These are phyloP conservation scores for Saturnispora gosingensis DNA, from an alignment of 805 yeast genomes.

Conservation along the genomic window DNA sequence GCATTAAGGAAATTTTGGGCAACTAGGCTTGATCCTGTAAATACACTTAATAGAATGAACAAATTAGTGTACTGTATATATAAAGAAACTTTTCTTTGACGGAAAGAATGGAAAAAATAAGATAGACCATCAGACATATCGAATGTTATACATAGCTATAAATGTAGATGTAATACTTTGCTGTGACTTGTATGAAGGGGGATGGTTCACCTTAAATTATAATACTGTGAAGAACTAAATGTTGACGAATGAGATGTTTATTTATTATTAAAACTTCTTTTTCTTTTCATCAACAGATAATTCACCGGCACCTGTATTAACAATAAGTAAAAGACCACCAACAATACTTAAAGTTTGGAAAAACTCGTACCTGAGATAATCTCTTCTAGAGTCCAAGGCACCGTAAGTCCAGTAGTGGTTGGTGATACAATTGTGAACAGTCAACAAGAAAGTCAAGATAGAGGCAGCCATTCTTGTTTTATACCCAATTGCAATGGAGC, in stretches of 20 bases:
- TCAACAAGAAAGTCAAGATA: conserved; percentile 55
- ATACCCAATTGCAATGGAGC: conserved; percentile 81
- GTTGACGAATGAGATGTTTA: not conserved
- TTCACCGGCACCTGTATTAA: conserved; percentile 94
- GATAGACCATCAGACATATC: not conserved
- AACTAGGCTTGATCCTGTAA: not conserved
- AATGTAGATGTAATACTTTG: not conserved
- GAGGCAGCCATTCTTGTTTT: conserved; percentile 85
- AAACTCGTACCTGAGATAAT: conserved; percentile 82
- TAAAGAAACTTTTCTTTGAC: not conserved
- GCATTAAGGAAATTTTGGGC: conserved; percentile 31
- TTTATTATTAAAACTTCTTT: conserved; percentile 33
- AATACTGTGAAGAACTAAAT: not conserved
- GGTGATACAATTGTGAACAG: conserved; percentile 64
- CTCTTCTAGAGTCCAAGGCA: conserved; percentile 67
- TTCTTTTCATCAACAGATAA: conserved; percentile 91
- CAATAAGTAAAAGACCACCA: conserved; percentile 86
- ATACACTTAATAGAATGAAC: not conserved
- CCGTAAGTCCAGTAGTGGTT: conserved; percentile 87
- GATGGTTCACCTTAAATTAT: not conserved
- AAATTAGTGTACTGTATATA: not conserved
- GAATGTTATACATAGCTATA: not conserved
- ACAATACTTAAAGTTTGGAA: conserved; percentile 92
- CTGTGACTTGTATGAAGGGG: not conserved
- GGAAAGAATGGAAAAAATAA: not conserved